Conservation (phyloP, 2,329 filamentous ascomycete genomes). For the Pseudohalonectria lignicola region DNA sequence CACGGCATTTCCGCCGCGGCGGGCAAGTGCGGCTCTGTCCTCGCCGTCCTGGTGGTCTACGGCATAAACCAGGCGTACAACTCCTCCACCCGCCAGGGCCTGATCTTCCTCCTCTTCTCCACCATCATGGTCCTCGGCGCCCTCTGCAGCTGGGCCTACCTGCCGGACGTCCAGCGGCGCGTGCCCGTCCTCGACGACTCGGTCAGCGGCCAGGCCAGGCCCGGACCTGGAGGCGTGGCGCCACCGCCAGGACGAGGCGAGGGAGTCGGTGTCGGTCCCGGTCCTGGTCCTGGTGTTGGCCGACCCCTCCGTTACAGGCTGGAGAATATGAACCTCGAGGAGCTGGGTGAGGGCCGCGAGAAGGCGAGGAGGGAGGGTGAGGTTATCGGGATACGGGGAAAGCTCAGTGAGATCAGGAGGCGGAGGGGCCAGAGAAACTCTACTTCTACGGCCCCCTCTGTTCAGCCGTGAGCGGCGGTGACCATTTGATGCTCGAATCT, state of each 20-base stretch:
- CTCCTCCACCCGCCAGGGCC: constrained; percentile 29
- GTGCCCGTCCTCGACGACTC: constrained; percentile 17
- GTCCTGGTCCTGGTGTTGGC: background rate
- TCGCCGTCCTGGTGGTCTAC: constrained; percentile 37
- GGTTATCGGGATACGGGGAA: constrained; percentile 30
- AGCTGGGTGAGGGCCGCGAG: constrained; percentile 35
- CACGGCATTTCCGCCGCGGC: constrained; percentile 51
- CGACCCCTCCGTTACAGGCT: too few species aligned
- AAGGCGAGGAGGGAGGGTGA: constrained; percentile 32
- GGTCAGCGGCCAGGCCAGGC: constrained; percentile 13
- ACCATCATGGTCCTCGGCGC: constrained; percentile 36
- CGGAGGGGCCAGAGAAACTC: constrained; percentile 10
- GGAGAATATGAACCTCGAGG: constrained; percentile 36
- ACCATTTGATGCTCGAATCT: too few species aligned
- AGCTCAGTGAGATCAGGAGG: constrained; percentile 26
- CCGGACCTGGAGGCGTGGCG: constrained; percentile 1
- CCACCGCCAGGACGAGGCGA: too few species aligned
- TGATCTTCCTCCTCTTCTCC: constrained; percentile 38
- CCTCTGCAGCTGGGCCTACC: constrained; percentile 38
- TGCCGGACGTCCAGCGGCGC: constrained; percentile 33
- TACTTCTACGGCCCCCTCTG: too few species aligned
- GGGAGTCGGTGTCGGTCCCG: too few species aligned
- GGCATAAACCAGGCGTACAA: constrained; percentile 34
- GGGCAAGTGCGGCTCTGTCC: constrained; percentile 46
- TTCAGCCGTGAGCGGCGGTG: too few species aligned